A percentile compares a stretch with the other conserved stretches of the same genome.
phyloP scores from a whole-genome alignment of 1,284 basidiomycete species.

The Trichosporon asahii region DNA sequence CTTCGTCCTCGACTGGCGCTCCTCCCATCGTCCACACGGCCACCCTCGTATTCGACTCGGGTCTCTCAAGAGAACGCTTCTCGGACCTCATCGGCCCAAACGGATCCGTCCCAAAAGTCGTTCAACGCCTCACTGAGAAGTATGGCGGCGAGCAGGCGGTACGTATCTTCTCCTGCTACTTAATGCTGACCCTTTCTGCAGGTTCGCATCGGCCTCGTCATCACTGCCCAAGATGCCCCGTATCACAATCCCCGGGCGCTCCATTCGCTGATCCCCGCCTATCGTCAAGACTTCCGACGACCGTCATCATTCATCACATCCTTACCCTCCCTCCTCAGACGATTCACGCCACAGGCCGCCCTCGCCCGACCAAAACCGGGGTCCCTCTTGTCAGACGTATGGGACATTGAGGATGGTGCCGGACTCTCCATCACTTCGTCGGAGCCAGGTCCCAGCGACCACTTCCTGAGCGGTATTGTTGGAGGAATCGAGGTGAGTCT shows the following conservation, averaged over 20 bases:
- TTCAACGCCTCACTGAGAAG: constrained; percentile 47
- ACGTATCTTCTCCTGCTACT: constrained; percentile 5
- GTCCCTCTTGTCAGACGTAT: constrained; percentile 22
- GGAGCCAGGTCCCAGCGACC: constrained; percentile 24
- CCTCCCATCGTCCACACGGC: constrained; percentile 27
- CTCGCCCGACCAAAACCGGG: constrained; percentile 12
- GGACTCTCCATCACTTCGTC: constrained; percentile 22
- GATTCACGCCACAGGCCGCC: constrained; percentile 23
- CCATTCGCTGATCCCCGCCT: constrained; percentile 21
- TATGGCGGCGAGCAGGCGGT: constrained; percentile 38
- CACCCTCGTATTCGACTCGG: constrained; percentile 42
- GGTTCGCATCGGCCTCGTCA: constrained; percentile 26
- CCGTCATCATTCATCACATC: constrained; percentile 39
- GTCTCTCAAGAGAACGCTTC: constrained; percentile 37
- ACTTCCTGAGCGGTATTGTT: constrained; percentile 25
- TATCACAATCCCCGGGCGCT: constrained; percentile 23
- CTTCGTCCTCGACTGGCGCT: constrained; percentile 33
- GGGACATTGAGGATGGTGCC: constrained; percentile 26
- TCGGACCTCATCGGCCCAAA: constrained; percentile 37
- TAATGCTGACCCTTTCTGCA: not conserved
- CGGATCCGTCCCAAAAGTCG: constrained; percentile 42
- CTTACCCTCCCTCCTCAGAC: constrained; percentile 28
- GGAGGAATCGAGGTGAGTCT: constrained; percentile 28
- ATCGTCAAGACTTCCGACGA: constrained; percentile 29
- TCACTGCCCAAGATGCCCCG: constrained; percentile 23